Evolutionary conservation across 2,329 filamentous ascomycete species (phyloP), one percentile per base, ranked within the genome.

Genomic region (Periconia sp.): DNA sequence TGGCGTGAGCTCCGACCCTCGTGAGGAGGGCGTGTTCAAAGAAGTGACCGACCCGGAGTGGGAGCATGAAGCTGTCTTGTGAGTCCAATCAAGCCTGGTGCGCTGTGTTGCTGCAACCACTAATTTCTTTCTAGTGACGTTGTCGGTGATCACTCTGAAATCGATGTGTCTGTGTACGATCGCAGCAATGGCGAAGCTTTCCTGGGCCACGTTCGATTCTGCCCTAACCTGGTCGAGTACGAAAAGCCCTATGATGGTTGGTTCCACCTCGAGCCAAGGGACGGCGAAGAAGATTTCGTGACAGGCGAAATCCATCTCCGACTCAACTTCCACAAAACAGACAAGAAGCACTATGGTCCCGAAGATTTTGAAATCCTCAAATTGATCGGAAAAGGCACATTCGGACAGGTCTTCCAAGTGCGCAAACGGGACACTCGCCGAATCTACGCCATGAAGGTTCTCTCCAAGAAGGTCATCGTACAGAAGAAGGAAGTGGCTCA

Each of bases 401-500:
- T 99, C 71, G 94, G 94, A 1, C 94, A 99, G 74, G 94, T 99
- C 2, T 99, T 97, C 72, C 94, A 99, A 73, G 94, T 99, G 7
- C 88, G 91, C 65, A 99, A 99, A 83, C 94, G 91, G 80, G 94
- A 99, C 72, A 97, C 93, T 0, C 86, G 87, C 66, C 88, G 94
- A 43, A 97, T 99, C 56, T 99, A 99, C 69, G 94, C 94, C 57
- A 99, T 99, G 94, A 99, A 99, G 76, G 93, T 99, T 1, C 80
- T 99, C 31, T 97, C 94, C 47, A 99, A 99, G 82, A 99, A 99
- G 81, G 94, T 99, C 49, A 99, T 99, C 68, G 94, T 99, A 23
- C 94, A 99, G 77, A 99, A 99, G 84, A 99, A 99, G 77, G 94
- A 99, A 74, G 92, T 99, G 47, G 92, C 93, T 15, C 94, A 99